Evolutionary conservation across 192 early-diverging fungal species (phyloP).

Genomic region (Coemansia sp.): DNA sequence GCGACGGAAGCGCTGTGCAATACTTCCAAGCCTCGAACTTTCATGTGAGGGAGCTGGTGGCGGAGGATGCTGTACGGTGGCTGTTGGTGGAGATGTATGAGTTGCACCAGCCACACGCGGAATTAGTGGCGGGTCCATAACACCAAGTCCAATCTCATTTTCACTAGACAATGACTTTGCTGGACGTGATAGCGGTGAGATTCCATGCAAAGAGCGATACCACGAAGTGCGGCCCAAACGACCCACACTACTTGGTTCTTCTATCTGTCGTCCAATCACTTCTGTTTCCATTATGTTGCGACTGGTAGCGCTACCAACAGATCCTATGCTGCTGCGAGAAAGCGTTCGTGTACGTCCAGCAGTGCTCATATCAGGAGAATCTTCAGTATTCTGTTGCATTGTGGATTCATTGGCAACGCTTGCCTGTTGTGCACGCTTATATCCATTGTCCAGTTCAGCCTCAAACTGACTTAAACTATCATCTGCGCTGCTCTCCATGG

Average conservation of each 20-base stretch:
- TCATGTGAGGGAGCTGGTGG: neutral
- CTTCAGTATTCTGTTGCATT: neutral
- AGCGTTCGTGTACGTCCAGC: slow-evolving; percentile 34
- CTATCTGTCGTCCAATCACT: too few species aligned
- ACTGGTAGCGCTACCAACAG: neutral
- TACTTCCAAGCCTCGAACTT: neutral
- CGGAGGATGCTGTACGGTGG: neutral
- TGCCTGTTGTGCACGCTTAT: neutral
- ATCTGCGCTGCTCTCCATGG: neutral
- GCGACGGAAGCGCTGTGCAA: neutral
- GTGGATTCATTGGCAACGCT: neutral
- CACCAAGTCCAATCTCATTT: slow-evolving; percentile 23
- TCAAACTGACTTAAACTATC: neutral
- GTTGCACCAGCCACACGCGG: slow-evolving; percentile 22
- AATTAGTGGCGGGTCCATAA: slow-evolving; percentile 2
- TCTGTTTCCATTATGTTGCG: too few species aligned
- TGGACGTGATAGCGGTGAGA: slow-evolving; percentile 44
- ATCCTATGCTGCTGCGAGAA: slow-evolving; percentile 43
- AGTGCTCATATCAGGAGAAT: slow-evolving; percentile 20
- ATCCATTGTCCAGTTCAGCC: neutral
- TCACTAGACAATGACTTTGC: slow-evolving; percentile 48
- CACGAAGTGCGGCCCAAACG: slow-evolving; percentile 34
- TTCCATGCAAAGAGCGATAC: slow-evolving; percentile 50
- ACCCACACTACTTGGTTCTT: neutral
- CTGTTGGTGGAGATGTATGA: neutral